A percentile compares a stretch with the other conserved stretches of the same genome.
Evolutionary conservation across 257 asterid genomes (phyloP).

Genomic region (Craterostigma plantagineum): DNA sequence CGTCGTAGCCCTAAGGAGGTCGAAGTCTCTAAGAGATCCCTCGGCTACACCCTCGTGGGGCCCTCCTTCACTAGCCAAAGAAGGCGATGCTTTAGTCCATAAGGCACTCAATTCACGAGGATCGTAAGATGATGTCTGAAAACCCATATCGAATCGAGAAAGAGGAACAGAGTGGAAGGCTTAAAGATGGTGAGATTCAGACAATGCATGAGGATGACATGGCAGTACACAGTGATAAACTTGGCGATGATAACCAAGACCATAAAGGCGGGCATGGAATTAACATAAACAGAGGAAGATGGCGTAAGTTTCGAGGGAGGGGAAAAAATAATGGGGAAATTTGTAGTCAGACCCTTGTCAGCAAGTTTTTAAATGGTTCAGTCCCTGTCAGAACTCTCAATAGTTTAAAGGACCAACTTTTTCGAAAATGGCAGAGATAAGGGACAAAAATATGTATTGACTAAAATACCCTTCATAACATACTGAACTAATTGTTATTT

Average conservation of each 20-base stretch:
- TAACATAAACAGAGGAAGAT: not conserved
- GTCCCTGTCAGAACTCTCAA: too few species aligned
- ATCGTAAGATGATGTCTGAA: conserved; percentile 23
- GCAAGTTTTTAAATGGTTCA: too few species aligned
- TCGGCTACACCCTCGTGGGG: conserved; percentile 76
- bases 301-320: not conserved
- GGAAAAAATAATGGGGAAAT: too few species aligned
- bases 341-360: too few species aligned
- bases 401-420: too few species aligned
- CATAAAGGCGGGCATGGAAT: not conserved
- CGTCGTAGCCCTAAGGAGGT: conserved; percentile 71
- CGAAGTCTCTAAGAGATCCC: conserved; percentile 86
- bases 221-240: not conserved
- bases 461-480: too few species aligned
- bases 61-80: conserved; percentile 40
- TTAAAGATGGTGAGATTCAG: conserved; percentile 15
- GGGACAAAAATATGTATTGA: too few species aligned
- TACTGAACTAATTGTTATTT: too few species aligned
- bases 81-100: conserved; percentile 24
- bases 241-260: too few species aligned
- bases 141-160: conserved; percentile 26
- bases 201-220: conserved; percentile 7
- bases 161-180: conserved; percentile 19
- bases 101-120: conserved; percentile 36
- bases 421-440: too few species aligned